A percentile compares a stretch with the other conserved stretches of the same genome.
Evolutionary conservation across 2,329 filamentous ascomycete genomes (phyloP).

Genomic region (Ustulina deusta): DNA sequence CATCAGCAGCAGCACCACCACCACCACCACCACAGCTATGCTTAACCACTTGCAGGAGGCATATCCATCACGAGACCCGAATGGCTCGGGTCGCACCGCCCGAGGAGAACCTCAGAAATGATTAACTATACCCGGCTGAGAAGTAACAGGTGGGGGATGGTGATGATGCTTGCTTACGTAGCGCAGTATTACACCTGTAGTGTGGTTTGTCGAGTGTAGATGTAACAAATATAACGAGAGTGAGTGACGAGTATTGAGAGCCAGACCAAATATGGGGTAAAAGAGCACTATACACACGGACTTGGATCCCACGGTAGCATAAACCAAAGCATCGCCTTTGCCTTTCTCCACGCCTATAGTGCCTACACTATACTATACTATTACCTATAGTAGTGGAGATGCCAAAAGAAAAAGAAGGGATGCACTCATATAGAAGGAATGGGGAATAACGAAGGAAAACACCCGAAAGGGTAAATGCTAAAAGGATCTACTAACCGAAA

Average conservation of each 20-base stretch:
- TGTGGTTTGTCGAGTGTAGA: neutral
- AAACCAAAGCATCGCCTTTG: neutral
- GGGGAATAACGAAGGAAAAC: neutral
- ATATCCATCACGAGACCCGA: constrained; percentile 17
- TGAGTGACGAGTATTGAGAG: neutral
- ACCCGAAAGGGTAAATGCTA: neutral
- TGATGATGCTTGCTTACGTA: constrained; percentile 20
- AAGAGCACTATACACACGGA: neutral
- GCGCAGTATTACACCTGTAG: neutral
- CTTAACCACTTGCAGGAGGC: constrained; percentile 10
- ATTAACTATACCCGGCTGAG: constrained; percentile 4
- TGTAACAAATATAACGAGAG: neutral
- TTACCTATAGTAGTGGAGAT: neutral
- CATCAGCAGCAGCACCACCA: neutral
- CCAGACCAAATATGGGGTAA: constrained; percentile 10
- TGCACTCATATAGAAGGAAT: neutral
- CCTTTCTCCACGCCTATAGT: neutral
- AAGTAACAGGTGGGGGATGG: constrained; percentile 1
- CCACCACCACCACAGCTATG: neutral
- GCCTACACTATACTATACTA: neutral
- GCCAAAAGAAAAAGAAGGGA: neutral
- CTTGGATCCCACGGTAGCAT: constrained; percentile 1
- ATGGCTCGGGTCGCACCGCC: constrained; percentile 34
- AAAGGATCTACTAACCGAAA: constrained; percentile 33
- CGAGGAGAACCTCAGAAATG: constrained; percentile 27